Evolutionary conservation across 2,329 filamentous ascomycete species (phyloP).

Genomic region (Trichophyton rubrum): DNA sequence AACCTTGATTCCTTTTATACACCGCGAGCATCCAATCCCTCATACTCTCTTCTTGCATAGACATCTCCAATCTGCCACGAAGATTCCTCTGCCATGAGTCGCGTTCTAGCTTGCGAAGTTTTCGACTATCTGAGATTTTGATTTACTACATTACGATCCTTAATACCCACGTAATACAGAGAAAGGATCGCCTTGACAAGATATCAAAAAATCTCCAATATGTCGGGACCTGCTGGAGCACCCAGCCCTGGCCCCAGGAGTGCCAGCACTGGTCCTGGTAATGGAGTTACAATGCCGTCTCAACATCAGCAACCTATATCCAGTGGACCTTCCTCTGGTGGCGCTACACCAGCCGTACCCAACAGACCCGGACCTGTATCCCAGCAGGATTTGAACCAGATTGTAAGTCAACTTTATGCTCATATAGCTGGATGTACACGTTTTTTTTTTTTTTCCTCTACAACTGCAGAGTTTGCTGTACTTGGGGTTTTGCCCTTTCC

Average conservation of each 20-base stretch:
- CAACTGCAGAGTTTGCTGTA: too few relatives aligned
- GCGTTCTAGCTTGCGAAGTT: neutral
- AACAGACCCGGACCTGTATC: conserved; percentile 43
- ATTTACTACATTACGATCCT: neutral
- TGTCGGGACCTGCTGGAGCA: conserved; percentile 36
- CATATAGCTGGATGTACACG: neutral
- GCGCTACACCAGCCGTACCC: conserved; percentile 29
- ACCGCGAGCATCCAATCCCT: too few relatives aligned
- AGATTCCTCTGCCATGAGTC: neutral
- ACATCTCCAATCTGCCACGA: neutral
- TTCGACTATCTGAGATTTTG: neutral
- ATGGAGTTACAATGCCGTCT: conserved; percentile 35
- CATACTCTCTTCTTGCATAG: neutral
- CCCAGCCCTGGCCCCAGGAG: conserved; percentile 38
- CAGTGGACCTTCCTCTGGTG: conserved; percentile 35
- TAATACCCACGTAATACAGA: too few relatives aligned
- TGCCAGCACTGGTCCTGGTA: conserved; percentile 35
- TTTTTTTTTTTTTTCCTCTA: too few relatives aligned
- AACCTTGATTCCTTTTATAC: neutral
- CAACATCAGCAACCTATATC: conserved; percentile 36
- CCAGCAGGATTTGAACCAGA: conserved; percentile 87
- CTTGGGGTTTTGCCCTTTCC: neutral
- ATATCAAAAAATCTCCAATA: conserved; percentile 13
- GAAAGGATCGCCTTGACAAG: neutral
- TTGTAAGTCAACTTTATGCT: conserved; percentile 54